phyloP scores from a whole-genome alignment of 352 stramenopile genomes.

The Phytophthora quininea region DNA sequence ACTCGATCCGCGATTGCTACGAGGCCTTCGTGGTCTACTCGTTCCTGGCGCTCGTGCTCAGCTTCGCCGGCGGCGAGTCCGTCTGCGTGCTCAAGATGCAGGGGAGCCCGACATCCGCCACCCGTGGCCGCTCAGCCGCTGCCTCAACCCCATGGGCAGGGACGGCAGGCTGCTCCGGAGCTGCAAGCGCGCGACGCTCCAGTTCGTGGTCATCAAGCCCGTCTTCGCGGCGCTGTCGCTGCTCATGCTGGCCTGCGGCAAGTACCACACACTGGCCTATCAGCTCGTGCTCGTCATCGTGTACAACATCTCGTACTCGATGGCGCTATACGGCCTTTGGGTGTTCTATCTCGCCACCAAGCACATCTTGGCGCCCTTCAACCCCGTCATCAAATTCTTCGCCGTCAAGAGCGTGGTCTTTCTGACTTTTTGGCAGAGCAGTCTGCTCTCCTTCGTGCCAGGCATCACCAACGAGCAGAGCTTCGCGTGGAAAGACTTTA shows the following conservation, averaged over 20 bases:
- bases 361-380: slow-evolving; percentile 83
- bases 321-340: slow-evolving; percentile 90
- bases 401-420: slow-evolving; percentile 94
- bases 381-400: slow-evolving; percentile 93
- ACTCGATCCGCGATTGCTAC: slow-evolving; percentile 91
- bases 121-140: slow-evolving; percentile 81
- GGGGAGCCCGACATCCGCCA: slow-evolving; percentile 81
- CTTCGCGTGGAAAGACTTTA: slow-evolving; percentile 91
- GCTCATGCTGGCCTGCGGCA: slow-evolving; percentile 74
- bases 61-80: slow-evolving; percentile 87
- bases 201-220: slow-evolving; percentile 93
- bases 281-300: slow-evolving; percentile 85
- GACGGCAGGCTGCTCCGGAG: slow-evolving; percentile 84
- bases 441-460: slow-evolving; percentile 86
- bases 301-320: slow-evolving; percentile 92
- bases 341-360: slow-evolving; percentile 92
- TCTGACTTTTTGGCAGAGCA: slow-evolving; percentile 92
- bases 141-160: slow-evolving; percentile 72
- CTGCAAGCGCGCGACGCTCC: slow-evolving; percentile 91
- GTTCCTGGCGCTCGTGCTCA: slow-evolving; percentile 91
- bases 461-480: slow-evolving; percentile 86
- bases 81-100: slow-evolving; percentile 91
- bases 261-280: slow-evolving; percentile 83
- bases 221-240: slow-evolving; percentile 88
- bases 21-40: slow-evolving; percentile 94